Base-by-base conservation (phyloP, 768 basidiomycete species). In the Phlebiopsis gigantea region DNA sequence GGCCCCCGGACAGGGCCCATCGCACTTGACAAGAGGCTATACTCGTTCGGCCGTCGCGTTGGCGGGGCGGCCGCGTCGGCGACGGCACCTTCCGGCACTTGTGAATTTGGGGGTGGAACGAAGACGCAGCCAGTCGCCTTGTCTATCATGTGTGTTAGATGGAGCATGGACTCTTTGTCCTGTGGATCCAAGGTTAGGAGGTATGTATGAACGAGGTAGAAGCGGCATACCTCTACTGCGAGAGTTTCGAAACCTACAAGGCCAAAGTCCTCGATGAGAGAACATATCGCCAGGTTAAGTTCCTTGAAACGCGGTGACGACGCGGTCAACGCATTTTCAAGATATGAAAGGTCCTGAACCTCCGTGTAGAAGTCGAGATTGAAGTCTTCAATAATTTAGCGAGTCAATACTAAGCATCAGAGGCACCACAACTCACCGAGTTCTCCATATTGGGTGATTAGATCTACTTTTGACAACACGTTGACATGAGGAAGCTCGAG, bases 321-420 rank as follows among this genome's bases (percentile, higher is more conserved):
- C 0, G 83, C 76, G 17, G 80, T 77, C 15, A 98, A 81, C 0
- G 83, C 74, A 60, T 86, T 87, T 61, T 91, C 83, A 21, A 99
- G 82, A 69, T 98, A 87, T 1, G 88, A 87, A 0, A 99, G 78
- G 67, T 99, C 96, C 71, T 97, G 94, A 0, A 97, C 97, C 72
- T 99, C 94, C 42, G 97, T 98, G 70, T 98, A 98, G 70, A 90
- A 99, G 62, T 93, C 91, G 26, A 99, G 85, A 66, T 96, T 97
- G 77, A 99, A 98, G 44, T 96, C 96, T 97, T 63, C 22, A 25
- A 22, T 22, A 31, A 42, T 0, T 45, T 61, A 9, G 57, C 28
- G 24, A 19, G 5, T 19, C n/a, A 8, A 34, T 17, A 12, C 26
- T 8, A 30, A n/a, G 28, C 17, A 25, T 2, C 15, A 48, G 15